Base-by-base conservation (phyloP, 2,329 filamentous ascomycete species). In the Cladosporium velox region DNA sequence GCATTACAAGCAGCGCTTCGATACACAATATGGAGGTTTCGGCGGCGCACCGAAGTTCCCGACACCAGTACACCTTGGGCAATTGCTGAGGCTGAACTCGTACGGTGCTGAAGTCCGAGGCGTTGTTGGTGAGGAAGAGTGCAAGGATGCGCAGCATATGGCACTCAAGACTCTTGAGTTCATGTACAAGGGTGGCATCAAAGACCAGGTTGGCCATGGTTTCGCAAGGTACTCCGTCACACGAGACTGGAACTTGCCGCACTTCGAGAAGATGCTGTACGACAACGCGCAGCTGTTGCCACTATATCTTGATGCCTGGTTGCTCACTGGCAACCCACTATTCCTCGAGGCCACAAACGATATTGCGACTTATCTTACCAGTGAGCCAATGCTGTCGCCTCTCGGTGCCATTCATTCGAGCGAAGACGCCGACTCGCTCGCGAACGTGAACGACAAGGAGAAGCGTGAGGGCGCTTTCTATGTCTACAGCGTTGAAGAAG, bases 231-330 rank as follows among this genome's bases (percentile, higher is more conserved):
- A 96, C 76, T 96, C 92, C 15, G 90, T 96, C 8, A 98, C 94
- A 0, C 83, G 88, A 15, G 91, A 98, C 78, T 99, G 95, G 95
- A 91, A 90, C 69, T 82, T 98, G 57, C 95, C 95, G 12, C 93
- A 97, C 77, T 99, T 98, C 72, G 95, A 99, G 81, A 98, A 98
- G 82, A 93, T 98, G 86, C 86, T 97, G 11, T 93, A 92, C 64
- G 95, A 98, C 75, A 96, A 99, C 73, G 90, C 91, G 0, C 90
- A 97, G 71, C 84, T 98, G 1, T 81, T 99, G 2, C 86, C 89
- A 28, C 84, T 95, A 7, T 98, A 95, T 72, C 84, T 96, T 7
- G 93, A 97, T 73, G 93, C 91, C 0, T 98, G 93, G 83, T 84
- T 92, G 15, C 79, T 88, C 30, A 88, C 85, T 0, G 84, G 85